A percentile compares a stretch with the other conserved stretches of the same genome.
phyloP scores from a whole-genome alignment of 1,284 basidiomycete genomes.

The Moesziomyces sp. region DNA sequence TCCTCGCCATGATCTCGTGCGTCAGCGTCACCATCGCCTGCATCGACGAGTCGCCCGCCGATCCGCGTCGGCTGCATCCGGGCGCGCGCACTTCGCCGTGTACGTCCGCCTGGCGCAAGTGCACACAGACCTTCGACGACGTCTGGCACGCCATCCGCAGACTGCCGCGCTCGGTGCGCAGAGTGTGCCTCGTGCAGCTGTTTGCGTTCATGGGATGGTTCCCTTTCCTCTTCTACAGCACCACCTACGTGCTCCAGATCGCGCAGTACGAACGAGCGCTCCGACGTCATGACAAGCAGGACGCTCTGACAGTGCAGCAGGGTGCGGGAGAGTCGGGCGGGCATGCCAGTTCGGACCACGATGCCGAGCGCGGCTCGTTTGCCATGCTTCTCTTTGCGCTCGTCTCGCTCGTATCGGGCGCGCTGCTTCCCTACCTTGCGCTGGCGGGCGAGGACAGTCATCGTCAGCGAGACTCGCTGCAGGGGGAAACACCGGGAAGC shows the following conservation, averaged over 20 bases:
- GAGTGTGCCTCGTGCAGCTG: conserved; percentile 80
- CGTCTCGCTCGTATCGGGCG: conserved; percentile 50
- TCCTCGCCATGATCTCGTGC: conserved; percentile 80
- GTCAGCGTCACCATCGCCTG: conserved; percentile 87
- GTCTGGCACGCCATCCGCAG: conserved; percentile 52
- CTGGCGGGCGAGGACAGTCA: conserved; percentile 38
- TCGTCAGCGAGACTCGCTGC: not conserved
- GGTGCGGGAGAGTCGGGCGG: not conserved
- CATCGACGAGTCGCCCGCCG: conserved; percentile 71
- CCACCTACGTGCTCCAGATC: conserved; percentile 89
- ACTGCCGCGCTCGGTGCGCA: conserved; percentile 65
- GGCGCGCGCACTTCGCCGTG: conserved; percentile 1
- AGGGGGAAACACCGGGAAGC: conserved; percentile 1
- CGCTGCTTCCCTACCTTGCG: conserved; percentile 55
- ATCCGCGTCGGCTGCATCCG: conserved; percentile 1
- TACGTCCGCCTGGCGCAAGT: conserved; percentile 10
- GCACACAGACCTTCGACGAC: conserved; percentile 22
- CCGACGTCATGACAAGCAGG: conserved; percentile 64
- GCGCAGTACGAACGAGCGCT: conserved; percentile 80
- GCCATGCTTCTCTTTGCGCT: conserved; percentile 63
- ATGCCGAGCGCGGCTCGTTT: conserved; percentile 57
- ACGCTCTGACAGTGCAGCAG: not conserved
- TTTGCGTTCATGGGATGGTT: conserved; percentile 90
- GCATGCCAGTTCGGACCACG: conserved; percentile 33
- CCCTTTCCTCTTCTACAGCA: conserved; percentile 71